Evolutionary conservation across 2,329 filamentous ascomycete genomes (phyloP), one percentile per base, ranked within the genome.

Genomic region (Aspergillus intermedius): DNA sequence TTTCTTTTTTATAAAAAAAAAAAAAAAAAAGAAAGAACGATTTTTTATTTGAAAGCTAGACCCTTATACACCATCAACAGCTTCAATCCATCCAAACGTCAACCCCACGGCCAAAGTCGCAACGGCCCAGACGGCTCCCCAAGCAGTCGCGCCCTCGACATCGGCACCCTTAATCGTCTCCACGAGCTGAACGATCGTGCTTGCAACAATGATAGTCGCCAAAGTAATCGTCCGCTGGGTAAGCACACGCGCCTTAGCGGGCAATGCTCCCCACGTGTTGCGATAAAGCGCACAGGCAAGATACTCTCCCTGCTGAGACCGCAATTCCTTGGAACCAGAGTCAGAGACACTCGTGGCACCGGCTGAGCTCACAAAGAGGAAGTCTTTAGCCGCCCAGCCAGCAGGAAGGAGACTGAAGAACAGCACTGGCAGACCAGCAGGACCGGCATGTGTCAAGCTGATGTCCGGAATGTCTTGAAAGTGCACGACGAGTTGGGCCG

Each of bases 401-500:
- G 87, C 77, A 1, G 84, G 82, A 3, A 89, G 68, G 43, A 87
- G 75, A 7, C 78, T 75, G 37, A 78, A 41, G 47, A 74, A 67
- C 9, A 76, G 61, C 10, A 59, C 56, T 2, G 72, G 69, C 7
- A 75, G 61, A 9, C 67, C 66, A 34, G 82, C 80, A 1, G 79
- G 79, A 9, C 84, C 79, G 19, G 78, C 73, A 64, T 91, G 82
- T 2, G 83, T 86, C 10, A 79, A 76, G 53, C 81, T 78, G 44
- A 96, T 74, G 25, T 82, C 85, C 5, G 79, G 74, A 46, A 96
- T 77, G 48, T 77, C 78, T n/a, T 78, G 72, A 62, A 95, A 95
- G 72, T 91, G 80, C 25, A 82, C 72, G 45, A 90, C 79, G n/a
- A 96, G 76, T 60, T 81, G 81, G 21, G 74, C 69, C 5, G 88